phyloP scores from a whole-genome alignment of 371 early-diverging fungal species.

The Mortierella sp. region DNA sequence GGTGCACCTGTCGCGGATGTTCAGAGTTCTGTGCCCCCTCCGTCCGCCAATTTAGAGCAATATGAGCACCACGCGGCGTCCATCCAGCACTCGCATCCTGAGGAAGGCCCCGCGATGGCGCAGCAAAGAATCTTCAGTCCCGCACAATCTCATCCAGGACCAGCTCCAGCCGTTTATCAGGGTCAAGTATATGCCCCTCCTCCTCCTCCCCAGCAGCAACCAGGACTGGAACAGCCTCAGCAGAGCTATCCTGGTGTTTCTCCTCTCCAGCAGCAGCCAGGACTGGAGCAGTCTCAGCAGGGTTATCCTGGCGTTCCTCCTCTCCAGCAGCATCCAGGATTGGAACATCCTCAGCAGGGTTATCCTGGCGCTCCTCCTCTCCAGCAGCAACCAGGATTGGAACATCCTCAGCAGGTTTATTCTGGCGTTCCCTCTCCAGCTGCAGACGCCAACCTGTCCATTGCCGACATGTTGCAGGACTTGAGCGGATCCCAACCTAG shows the following conservation, averaged over 20 bases:
- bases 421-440: neutral
- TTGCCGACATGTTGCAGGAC: constrained; percentile 22
- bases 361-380: neutral
- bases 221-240: neutral
- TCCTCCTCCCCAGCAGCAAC: constrained; percentile 8
- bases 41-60: constrained; percentile 30
- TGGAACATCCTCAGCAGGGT: constrained; percentile 1
- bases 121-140: constrained; percentile 20
- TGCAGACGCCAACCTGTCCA: constrained; percentile 17
- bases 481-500: constrained; percentile 4
- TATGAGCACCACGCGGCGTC: constrained; percentile 10
- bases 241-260: no score
- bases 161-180: constrained; percentile 21
- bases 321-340: constrained; percentile 2
- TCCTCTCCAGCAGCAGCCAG: constrained; percentile 6
- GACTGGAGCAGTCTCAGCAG: neutral
- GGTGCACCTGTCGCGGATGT: neutral
- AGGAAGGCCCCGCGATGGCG: neutral
- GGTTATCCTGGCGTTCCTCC: no score
- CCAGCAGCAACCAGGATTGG: constrained; percentile 3
- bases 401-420: constrained; percentile 1
- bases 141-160: neutral
- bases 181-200: constrained; percentile 10
- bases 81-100: neutral
- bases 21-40: neutral